Conservation (phyloP, 768 basidiomycete genomes). For the Boletellus ananiceps region DNA sequence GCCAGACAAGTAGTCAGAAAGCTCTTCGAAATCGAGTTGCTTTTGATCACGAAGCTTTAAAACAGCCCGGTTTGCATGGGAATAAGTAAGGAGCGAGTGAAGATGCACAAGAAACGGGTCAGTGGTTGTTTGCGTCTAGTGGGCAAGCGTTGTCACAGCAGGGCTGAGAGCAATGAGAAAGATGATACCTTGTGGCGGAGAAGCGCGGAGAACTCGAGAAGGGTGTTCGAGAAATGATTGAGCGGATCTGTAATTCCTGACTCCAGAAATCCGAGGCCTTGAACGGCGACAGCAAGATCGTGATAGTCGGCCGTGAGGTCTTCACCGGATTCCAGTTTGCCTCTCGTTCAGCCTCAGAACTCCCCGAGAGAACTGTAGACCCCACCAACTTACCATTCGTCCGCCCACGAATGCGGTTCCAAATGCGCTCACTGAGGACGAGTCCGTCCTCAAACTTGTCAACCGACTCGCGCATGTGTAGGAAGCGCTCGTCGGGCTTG, state of each 20-base stretch:
- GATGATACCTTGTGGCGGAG: conserved; percentile 71
- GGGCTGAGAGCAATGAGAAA: background rate
- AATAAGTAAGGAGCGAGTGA: conserved; percentile 90
- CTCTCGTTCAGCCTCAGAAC: conserved; percentile 86
- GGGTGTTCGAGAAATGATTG: conserved; percentile 93
- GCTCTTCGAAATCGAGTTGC: conserved; percentile 96
- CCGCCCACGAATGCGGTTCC: conserved; percentile 70
- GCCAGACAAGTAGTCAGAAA: conserved; percentile 91
- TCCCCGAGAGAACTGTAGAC: conserved; percentile 29
- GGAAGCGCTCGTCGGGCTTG: conserved; percentile 95
- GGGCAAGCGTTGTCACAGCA: background rate
- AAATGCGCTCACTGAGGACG: conserved; percentile 72
- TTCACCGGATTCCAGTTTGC: conserved; percentile 75
- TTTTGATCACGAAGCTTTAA: conserved; percentile 96
- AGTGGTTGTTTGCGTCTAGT: conserved; percentile 80
- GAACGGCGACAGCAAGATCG: conserved; percentile 92
- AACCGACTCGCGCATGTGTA: conserved; percentile 84
- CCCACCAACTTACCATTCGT: conserved; percentile 69
- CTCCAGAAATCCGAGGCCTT: conserved; percentile 96
- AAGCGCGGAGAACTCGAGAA: conserved; percentile 91
- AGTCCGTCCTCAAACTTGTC: conserved; percentile 98
- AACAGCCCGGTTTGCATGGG: conserved; percentile 88
- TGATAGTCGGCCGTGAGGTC: conserved; percentile 97
- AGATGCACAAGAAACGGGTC: conserved; percentile 90
- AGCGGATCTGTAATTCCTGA: conserved; percentile 97